Conservation (phyloP, 495 filamentous ascomycete genomes). For the Neurospora sp. region DNA sequence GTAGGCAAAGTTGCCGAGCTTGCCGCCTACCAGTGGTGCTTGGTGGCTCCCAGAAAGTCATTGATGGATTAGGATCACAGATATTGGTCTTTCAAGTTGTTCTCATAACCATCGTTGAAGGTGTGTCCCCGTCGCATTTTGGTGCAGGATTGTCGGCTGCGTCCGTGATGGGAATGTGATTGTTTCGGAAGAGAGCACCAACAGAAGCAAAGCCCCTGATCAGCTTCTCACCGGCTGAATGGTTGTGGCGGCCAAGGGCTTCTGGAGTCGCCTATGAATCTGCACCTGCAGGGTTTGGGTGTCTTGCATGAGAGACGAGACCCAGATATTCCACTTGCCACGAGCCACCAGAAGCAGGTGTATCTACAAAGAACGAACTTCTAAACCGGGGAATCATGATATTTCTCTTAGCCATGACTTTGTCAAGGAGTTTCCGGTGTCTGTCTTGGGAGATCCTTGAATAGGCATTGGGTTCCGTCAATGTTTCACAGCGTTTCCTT, state of each 20-base stretch:
- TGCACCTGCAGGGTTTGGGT: background rate
- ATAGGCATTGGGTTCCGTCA: background rate
- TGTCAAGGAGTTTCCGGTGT: background rate
- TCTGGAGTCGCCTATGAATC: background rate
- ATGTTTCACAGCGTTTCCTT: conserved; percentile 5
- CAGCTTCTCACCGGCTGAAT: background rate
- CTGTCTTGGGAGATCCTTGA: conserved; percentile 1
- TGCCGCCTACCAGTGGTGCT: background rate
- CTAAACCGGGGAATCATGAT: background rate
- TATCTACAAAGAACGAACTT: background rate
- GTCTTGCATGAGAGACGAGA: background rate
- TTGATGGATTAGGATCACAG: background rate
- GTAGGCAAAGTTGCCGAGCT: background rate
- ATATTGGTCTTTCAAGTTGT: background rate
- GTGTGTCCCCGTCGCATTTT: background rate
- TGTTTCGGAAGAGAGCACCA: background rate
- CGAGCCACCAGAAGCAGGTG: background rate
- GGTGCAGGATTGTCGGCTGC: background rate
- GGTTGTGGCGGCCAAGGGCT: background rate
- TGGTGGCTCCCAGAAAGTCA: background rate
- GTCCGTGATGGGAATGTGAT: background rate
- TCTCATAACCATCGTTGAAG: background rate
- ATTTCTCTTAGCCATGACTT: background rate
- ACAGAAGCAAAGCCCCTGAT: background rate
- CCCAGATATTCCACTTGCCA: background rate